Conservation (phyloP, 352 stramenopile genomes). For the Globisporangium emineosum region DNA sequence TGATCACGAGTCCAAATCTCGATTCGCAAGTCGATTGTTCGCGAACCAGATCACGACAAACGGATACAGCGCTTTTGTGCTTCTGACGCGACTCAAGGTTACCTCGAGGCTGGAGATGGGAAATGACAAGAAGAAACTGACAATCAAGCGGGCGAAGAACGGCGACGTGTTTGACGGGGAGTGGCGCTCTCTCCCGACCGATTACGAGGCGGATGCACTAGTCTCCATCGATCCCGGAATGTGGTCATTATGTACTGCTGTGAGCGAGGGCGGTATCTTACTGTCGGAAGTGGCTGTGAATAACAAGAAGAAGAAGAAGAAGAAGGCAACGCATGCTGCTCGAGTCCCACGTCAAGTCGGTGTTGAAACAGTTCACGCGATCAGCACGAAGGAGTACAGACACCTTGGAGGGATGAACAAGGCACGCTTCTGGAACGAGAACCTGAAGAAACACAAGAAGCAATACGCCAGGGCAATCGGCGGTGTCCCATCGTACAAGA, state of each 20-base stretch:
- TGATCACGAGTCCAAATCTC: not conserved
- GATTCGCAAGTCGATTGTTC: not conserved
- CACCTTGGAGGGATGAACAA: slow-evolving; percentile 9
- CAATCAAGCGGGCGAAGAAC: not conserved
- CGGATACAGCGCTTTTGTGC: slow-evolving; percentile 4
- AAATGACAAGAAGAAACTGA: not conserved
- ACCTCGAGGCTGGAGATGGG: not conserved
- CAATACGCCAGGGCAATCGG: not conserved
- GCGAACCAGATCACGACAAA: slow-evolving; percentile 10
- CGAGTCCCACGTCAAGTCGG: too few relatives aligned
- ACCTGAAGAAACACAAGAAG: not conserved
- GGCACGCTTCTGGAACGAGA: slow-evolving; percentile 8
- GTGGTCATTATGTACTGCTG: slow-evolving; percentile 9
- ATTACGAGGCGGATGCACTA: not conserved
- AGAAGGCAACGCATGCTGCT: not conserved
- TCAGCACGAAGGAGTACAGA: slow-evolving; percentile 9
- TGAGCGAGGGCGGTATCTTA: not conserved
- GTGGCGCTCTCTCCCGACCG: not conserved
- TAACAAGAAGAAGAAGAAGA: too few relatives aligned
- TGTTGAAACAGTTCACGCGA: not conserved
- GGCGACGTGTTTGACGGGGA: not conserved
- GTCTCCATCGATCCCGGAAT: slow-evolving; percentile 11
- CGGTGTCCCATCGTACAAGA: slow-evolving; percentile 9
- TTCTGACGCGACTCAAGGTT: not conserved
- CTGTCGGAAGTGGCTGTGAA: too few relatives aligned